These are phyloP conservation scores for Xerocomellus chrysenteron DNA, from an alignment of 768 basidiomycete species.

Conservation along the genomic window DNA sequence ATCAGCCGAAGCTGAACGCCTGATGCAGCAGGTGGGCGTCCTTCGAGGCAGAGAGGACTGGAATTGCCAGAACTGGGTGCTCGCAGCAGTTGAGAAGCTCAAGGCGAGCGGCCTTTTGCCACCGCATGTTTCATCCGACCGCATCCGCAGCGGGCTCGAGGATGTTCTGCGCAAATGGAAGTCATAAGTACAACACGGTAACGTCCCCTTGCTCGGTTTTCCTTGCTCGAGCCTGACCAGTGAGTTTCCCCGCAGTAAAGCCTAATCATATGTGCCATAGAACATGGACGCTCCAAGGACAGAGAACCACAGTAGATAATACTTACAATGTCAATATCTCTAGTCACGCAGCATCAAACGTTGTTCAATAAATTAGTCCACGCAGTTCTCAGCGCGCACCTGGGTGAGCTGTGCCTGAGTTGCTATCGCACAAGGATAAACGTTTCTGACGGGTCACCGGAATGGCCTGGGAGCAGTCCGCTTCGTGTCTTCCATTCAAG, in stretches of 20 bases:
- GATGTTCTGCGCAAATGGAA: slow-evolving; percentile 26
- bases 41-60: slow-evolving; percentile 30
- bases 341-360: background rate
- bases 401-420: background rate
- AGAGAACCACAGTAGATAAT: background rate
- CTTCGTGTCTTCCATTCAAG: background rate
- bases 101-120: slow-evolving; percentile 16
- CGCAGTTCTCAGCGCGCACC: background rate
- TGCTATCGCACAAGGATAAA: background rate
- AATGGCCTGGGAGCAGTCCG: background rate
- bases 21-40: slow-evolving; percentile 26
- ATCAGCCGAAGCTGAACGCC: slow-evolving; percentile 10
- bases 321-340: background rate
- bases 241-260: background rate
- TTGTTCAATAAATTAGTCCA: background rate
- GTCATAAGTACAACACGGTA: slow-evolving; percentile 6
- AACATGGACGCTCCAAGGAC: background rate
- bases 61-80: slow-evolving; percentile 34
- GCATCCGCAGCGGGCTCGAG: slow-evolving; percentile 24
- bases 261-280: background rate
- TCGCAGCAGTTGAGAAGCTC: slow-evolving; percentile 25
- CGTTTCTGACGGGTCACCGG: background rate
- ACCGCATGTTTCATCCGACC: slow-evolving; percentile 16
- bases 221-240: slow-evolving; percentile 4
- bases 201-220: background rate